These are phyloP conservation scores for Penicillium oxalicum DNA, from an alignment of 2,329 filamentous ascomycete genomes.

Conservation along the genomic window DNA sequence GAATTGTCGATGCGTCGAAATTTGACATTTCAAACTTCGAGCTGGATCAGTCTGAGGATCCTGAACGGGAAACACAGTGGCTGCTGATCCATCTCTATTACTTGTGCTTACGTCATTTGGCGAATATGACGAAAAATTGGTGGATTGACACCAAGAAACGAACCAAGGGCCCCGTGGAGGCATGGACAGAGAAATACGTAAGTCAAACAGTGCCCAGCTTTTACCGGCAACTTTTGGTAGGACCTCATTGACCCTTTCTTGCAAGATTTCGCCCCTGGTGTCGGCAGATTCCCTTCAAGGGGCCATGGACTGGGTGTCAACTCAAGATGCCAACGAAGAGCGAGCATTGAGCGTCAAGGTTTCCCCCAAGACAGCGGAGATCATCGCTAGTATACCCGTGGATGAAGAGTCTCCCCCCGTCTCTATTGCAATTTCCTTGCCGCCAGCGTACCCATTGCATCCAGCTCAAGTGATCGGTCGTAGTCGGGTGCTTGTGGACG, in stretches of 20 bases:
- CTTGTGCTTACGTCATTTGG: constrained; percentile 67
- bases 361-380: constrained; percentile 63
- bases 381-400: constrained; percentile 77
- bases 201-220: constrained; percentile 43
- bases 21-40: constrained; percentile 63
- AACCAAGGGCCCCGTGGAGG: constrained; percentile 73
- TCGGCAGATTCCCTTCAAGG: constrained; percentile 35
- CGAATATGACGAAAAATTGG: constrained; percentile 75
- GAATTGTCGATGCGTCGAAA: constrained; percentile 63
- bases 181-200: constrained; percentile 81
- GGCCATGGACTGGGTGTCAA: constrained; percentile 38
- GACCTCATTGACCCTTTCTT: constrained; percentile 5
- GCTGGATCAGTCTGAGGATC: constrained; percentile 54
- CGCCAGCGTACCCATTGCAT: constrained; percentile 74
- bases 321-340: constrained; percentile 47
- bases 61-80: constrained; percentile 73
- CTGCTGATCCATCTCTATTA: constrained; percentile 83
- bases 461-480: constrained; percentile 69
- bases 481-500: constrained; percentile 78
- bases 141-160: constrained; percentile 72
- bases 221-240: neutral
- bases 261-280: constrained; percentile 39
- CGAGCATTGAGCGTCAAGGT: constrained; percentile 61
- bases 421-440: constrained; percentile 72
- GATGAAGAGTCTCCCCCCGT: constrained; percentile 83